Base-by-base conservation (phyloP, 306 rosid genomes). In the Gynostemma pentaphyllum region DNA sequence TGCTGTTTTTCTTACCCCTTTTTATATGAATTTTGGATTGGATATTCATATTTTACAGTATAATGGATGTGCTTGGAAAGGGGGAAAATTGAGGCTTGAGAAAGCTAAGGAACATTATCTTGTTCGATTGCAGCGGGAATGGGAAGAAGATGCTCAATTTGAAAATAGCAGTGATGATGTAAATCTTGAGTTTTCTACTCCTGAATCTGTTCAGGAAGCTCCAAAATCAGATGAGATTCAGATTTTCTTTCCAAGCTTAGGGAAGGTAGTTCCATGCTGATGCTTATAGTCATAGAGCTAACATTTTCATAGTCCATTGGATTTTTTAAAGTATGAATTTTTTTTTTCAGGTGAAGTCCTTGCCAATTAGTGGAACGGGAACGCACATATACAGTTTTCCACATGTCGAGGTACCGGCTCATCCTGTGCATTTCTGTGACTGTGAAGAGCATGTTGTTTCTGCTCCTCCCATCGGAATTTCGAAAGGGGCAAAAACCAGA, bases 11-110 rank as follows among this genome's bases (percentile, higher is more conserved):
- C 19, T 18, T 22, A 12, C 12, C 46, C 4, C 27, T 69, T 7
- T 24, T n/a, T n/a, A n/a, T n/a, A n/a, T n/a, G 16, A 45, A 24
- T 53, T n/a, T n/a, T 54, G 9, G 7, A 9, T 46, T 45, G 19
- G 36, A 63, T 57, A 41, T 62, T 10, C 46, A 21, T 52, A 18
- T 26, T 60, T 49, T 28, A 53, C 87, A 87, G 98, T 91, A 91
- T 49, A 91, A 85, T 82, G 98, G 98, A 56, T 91, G 98, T 70
- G 78, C 73, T 24, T 88, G 98, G 98, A 88, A 91, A 72, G 96
- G 98, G 59, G 95, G 92, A 37, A 88, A 71, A 70, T 67, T 91
- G 11, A 88, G 44, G 70, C 95, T 91, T 49, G 92, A 88, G 78
- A 91, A 82, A 66, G 98, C 98, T 15, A 91, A 77, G 76, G 90